These are phyloP conservation scores for Fusarium devonianum DNA, from an alignment of 2,329 filamentous ascomycete species.

Conservation along the genomic window DNA sequence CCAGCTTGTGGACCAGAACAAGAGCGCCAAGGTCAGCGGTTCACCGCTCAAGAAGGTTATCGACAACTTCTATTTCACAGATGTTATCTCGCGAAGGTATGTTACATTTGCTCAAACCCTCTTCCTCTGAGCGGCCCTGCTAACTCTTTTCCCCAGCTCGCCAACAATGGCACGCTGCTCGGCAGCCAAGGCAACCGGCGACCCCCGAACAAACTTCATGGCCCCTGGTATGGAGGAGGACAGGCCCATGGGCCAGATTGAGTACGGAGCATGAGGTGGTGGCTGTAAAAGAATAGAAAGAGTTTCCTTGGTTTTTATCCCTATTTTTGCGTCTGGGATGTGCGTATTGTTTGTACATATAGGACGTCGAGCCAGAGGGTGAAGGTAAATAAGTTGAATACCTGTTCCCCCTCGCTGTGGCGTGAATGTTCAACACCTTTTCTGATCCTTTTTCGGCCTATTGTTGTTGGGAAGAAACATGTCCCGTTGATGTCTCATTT, in stretches of 20 bases:
- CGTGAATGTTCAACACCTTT: constrained; percentile 24
- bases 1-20: constrained; percentile 95
- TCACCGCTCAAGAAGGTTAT: constrained; percentile 82
- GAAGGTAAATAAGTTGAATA: constrained; percentile 45
- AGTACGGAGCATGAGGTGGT: constrained; percentile 60
- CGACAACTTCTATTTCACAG: constrained; percentile 98
- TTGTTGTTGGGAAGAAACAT: constrained; percentile 30
- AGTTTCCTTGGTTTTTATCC: constrained; percentile 45
- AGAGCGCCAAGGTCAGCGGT: constrained; percentile 78
- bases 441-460: constrained; percentile 5
- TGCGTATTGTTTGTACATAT: constrained; percentile 51
- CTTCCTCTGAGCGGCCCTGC: constrained; percentile 22
- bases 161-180: constrained; percentile 99
- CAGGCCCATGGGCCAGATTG: constrained; percentile 67
- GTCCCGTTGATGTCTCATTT: constrained; percentile 12
- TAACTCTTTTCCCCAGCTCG: constrained; percentile 66
- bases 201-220: constrained; percentile 82
- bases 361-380: constrained; percentile 43
- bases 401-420: constrained; percentile 33
- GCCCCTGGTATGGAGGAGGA: constrained; percentile 72
- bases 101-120: constrained; percentile 44
- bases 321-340: constrained; percentile 44
- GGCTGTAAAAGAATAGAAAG: constrained; percentile 49
- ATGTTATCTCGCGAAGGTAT: constrained; percentile 94
- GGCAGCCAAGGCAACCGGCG: constrained; percentile 84